A percentile compares a stretch with the other conserved stretches of the same genome.
Evolutionary conservation across 495 filamentous ascomycete species (phyloP).

Genomic region (Annulohypoxylon nitens): DNA sequence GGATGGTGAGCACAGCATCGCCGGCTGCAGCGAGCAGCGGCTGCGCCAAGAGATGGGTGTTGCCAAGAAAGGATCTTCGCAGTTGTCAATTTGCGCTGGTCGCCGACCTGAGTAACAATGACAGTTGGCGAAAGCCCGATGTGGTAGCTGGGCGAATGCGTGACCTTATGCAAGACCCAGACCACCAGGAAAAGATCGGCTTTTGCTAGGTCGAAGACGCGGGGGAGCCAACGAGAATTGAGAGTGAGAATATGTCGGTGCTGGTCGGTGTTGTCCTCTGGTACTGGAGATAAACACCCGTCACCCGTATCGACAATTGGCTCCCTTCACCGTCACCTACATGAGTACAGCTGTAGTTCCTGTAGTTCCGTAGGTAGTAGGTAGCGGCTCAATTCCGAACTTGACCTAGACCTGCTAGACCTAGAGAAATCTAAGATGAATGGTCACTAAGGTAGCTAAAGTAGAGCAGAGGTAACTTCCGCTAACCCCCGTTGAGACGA

Average conservation of each 20-base stretch:
- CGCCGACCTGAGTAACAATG: slow-evolving; percentile 52
- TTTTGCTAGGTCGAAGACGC: slow-evolving; percentile 27
- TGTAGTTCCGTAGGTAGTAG: neutral
- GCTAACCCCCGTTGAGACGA: slow-evolving; percentile 26
- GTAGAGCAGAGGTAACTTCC: slow-evolving; percentile 35
- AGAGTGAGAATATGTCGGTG: neutral
- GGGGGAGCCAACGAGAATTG: slow-evolving; percentile 19
- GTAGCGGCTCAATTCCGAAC: slow-evolving; percentile 33
- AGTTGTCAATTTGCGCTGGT: slow-evolving; percentile 49
- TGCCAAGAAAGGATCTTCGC: slow-evolving; percentile 48
- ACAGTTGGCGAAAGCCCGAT: slow-evolving; percentile 47
- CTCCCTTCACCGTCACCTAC: slow-evolving; percentile 31
- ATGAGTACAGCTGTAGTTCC: slow-evolving; percentile 1
- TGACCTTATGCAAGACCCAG: slow-evolving; percentile 44
- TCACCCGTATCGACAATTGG: slow-evolving; percentile 33
- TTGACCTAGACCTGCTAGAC: neutral
- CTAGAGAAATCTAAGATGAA: slow-evolving; percentile 11
- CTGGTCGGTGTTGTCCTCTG: neutral
- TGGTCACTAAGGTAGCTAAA: slow-evolving; percentile 19
- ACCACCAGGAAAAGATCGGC: slow-evolving; percentile 45
- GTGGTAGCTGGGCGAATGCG: slow-evolving; percentile 46
- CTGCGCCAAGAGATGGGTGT: slow-evolving; percentile 44
- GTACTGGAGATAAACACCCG: neutral
- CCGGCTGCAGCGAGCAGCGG: slow-evolving; percentile 32
- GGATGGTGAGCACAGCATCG: slow-evolving; percentile 45